Base-by-base conservation (phyloP, 345 rosid species). In the Populus ilicifolia region DNA sequence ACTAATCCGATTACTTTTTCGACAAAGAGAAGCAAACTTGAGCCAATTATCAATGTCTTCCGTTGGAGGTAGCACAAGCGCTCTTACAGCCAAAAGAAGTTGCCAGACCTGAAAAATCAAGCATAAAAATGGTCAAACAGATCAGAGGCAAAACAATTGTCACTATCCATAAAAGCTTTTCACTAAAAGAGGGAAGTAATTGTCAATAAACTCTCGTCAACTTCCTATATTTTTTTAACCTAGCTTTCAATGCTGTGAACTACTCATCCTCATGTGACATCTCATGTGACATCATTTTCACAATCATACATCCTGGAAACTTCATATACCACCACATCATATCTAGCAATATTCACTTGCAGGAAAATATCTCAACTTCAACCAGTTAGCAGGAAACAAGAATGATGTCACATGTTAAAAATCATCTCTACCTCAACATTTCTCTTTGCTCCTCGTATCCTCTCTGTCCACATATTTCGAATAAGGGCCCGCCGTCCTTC, bases 381-480 rank as follows among this genome's bases (percentile, higher is more conserved):
- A 12, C 4, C 10, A 25, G 13, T 23, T n/a, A 9, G 64, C 13
- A 23, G 29, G 25, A 59, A 59, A n/a, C 29, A 59, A n/a, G 64
- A 59, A 59, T 59, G 29, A 27, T 27, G 29, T 27, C 29, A 27
- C 29, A 27, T 27, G 29, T 1, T 27, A 27, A 27, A 36, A 35
- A 20, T 27, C 2, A 30, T 72, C 74, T 80, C 64, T 90, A 93
- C 99, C 97, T 96, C 99, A 83, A 96, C 99, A 84, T 96, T 96
- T 35, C 97, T 91, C 83, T 91, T 96, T 50, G 90, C 86, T 82
- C 99, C 99, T 83, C 91, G 94, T 81, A 96, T 96, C 75, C 99
- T 86, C 75, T 96, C 94, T 73, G 97, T 91, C 99, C 99, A 96
- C 99, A 96, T 96, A 84, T 92, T 91, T 75, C 97, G 94, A 74